Base-by-base conservation (phyloP, 345 rosid genomes). In the Dipteronia dyeriana region DNA sequence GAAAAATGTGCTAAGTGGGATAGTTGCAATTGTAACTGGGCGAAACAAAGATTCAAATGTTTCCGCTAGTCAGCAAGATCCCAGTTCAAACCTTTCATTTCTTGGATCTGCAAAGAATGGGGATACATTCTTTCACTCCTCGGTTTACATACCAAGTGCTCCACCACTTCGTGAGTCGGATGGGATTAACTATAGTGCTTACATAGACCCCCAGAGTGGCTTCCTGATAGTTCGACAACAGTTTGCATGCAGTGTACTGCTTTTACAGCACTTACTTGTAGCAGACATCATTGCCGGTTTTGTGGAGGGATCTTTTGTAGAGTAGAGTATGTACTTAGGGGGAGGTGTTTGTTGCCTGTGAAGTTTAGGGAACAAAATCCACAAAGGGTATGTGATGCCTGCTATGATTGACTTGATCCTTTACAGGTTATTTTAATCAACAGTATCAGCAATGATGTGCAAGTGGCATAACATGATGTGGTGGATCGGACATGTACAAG, bases 341-440 rank as follows among this genome's bases (percentile, higher is more conserved):
- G 99, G 39, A 86, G 93, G 88, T 92, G 94, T 78, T 83, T 94
- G 73, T 75, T 96, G 79, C 99, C 99, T 2, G 82, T 75, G 77
- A 90, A 90, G 76, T 96, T 96, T 76, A 88, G 98, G 77, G 94
- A 92, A 80, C 85, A 97, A 81, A 89, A 87, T 79, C 99, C 99
- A 6, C 97, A 96, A 77, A 88, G 98, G 82, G 99, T 94, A 1
- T 96, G 99, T 60, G 98, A 96, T 87, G 78, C 86, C 20, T 96
- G 99, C 81, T 96, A 96, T 75, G 98, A 96, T 71, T 91, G 92
- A 86, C 97, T 96, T 53, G 98, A 96, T 81, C 98, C 99, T 12
- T 81, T 96, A 71, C 99, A 96, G 77, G 90, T 88, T 75, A 75
- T 96, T 57, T 92, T 96, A 45, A 85, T 96, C 59, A 87, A 88